A percentile compares a stretch with the other conserved stretches of the same genome.
These are phyloP conservation scores for Syzygium oleosum DNA, from an alignment of 345 rosid genomes.

Conservation along the genomic window DNA sequence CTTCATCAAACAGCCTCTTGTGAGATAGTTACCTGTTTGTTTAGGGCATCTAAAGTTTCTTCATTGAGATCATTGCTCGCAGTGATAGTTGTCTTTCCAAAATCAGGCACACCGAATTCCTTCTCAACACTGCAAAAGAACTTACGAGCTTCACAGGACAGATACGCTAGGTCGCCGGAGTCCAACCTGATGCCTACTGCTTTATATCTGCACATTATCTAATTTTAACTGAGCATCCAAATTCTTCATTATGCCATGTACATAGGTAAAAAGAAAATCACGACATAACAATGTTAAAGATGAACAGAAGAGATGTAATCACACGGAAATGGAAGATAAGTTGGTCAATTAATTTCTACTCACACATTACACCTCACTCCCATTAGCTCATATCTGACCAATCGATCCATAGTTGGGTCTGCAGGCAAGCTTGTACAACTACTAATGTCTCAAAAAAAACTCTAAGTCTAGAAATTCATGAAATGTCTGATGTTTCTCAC, in stretches of 20 bases:
- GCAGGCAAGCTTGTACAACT: background rate
- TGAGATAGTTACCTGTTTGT: slow-evolving; percentile 61
- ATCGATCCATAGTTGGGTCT: background rate
- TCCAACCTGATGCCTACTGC: slow-evolving; percentile 89
- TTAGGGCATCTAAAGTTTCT: slow-evolving; percentile 91
- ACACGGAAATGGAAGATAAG: background rate
- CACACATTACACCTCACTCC: background rate
- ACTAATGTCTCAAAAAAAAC: background rate
- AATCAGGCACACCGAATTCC: slow-evolving; percentile 54
- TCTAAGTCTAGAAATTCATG: background rate
- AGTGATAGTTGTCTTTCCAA: slow-evolving; percentile 70
- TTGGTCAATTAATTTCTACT: background rate
- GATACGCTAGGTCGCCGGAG: slow-evolving; percentile 93
- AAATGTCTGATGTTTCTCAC: background rate
- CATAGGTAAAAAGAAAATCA: background rate
- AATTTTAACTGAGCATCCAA: background rate
- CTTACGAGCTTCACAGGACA: slow-evolving; percentile 69
- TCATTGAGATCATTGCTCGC: slow-evolving; percentile 97
- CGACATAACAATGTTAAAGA: background rate
- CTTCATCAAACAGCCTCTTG: background rate
- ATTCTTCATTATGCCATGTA: background rate
- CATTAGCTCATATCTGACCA: background rate
- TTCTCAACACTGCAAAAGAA: slow-evolving; percentile 60
- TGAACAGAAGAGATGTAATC: background rate
- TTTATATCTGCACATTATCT: slow-evolving; percentile 50